Evolutionary conservation across 2,329 filamentous ascomycete genomes (phyloP), one percentile per base, ranked within the genome.

Genomic region (Beauveria rudraprayagi): DNA sequence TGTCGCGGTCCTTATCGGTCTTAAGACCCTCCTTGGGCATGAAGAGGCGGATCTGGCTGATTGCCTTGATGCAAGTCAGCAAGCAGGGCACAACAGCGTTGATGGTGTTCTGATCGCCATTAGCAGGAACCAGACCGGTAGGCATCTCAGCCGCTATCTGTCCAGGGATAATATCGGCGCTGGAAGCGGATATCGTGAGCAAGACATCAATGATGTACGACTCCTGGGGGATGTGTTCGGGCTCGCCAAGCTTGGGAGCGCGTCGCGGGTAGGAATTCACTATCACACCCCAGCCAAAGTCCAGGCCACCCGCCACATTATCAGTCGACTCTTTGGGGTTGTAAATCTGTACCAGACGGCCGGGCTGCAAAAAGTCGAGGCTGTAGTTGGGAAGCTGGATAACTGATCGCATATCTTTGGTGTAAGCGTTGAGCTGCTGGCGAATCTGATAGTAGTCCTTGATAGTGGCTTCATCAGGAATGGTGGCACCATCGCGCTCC

Each of bases 271-370:
- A 83, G 67, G 87, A 88, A 68, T 91, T 89, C 52, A 95, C 84
- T 22, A 97, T 85, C 1, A 92, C 89, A 58, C 94, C 94, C 94
- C 94, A 99, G 61, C 92, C 93, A 73, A 96, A 99, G 72, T 97
- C 92, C 7, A 73, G 65, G n/a, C 66, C 66, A 1, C 70, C 70
- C 1, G 67, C 63, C 4, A 75, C 72, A 9, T 71, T 72, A 37
- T 75, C 74, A 0, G 71, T 68, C 79, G 82, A 69, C 37, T 75
- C 71, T 63, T 77, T 78, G 6, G 83, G 82, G 70, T 92, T 86
- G 72, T 92, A 93, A 69, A 99, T 88, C 65, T 89, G 88, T 37
- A 99, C 86, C 43, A 97, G 76, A 11, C 94, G 89, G n/a, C 94
- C 94, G 14, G 88, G 82, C 68, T 96, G 90, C 70, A 99, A 78